These are phyloP conservation scores for Tubosaeta sp. DNA, from an alignment of 768 basidiomycete species.

Conservation along the genomic window DNA sequence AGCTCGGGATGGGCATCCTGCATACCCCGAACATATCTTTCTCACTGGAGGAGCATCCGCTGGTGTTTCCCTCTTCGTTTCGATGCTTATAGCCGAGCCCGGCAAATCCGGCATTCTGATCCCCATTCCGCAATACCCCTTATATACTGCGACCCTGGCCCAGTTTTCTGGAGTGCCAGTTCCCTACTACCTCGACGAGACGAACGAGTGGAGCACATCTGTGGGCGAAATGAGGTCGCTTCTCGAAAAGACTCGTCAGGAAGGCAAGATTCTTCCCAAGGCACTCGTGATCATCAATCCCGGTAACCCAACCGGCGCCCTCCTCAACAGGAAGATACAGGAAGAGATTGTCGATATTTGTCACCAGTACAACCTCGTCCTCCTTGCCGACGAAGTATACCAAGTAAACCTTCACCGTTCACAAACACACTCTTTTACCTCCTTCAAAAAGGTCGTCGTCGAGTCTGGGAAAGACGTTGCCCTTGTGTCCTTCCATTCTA, in stretches of 20 bases:
- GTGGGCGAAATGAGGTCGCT: conserved; percentile 60
- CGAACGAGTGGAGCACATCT: conserved; percentile 78
- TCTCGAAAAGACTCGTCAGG: conserved; percentile 57
- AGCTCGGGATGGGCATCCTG: conserved; percentile 90
- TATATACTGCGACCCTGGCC: conserved; percentile 94
- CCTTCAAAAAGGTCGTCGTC: conserved; percentile 88
- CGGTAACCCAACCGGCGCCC: conserved; percentile 92
- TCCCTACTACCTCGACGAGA: conserved; percentile 87
- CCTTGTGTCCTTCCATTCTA: conserved; percentile 94
- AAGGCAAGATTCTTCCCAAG: conserved; percentile 58
- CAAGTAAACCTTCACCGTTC: conserved; percentile 83
- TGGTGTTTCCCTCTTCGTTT: conserved; percentile 85
- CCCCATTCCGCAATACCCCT: conserved; percentile 96
- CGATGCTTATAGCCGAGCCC: conserved; percentile 67
- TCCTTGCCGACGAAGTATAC: conserved; percentile 99
- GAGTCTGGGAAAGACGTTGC: conserved; percentile 58
- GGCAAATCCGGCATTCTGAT: conserved; percentile 74
- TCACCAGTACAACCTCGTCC: conserved; percentile 77
- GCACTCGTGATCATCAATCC: conserved; percentile 98
- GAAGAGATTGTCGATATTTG: conserved; percentile 75
- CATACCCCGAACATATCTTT: conserved; percentile 83
- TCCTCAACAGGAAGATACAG: conserved; percentile 72
- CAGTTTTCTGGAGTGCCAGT: conserved; percentile 75
- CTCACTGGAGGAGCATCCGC: conserved; percentile 92
- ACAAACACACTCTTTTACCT: conserved; percentile 71